Base-by-base conservation (phyloP, 2,329 filamentous ascomycete genomes). In the Cercospora citrullina region DNA sequence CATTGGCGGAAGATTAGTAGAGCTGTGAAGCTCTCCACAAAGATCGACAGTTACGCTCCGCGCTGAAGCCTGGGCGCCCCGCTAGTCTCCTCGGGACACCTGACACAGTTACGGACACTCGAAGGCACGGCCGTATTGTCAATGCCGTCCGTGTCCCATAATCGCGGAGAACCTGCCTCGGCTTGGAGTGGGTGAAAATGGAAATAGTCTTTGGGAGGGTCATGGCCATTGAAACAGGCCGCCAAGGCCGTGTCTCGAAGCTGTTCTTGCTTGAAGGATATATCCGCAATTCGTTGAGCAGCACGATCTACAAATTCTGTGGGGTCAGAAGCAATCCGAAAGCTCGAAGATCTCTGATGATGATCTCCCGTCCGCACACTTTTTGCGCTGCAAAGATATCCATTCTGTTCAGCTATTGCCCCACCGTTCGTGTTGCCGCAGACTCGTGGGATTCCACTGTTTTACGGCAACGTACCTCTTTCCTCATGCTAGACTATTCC, bases 1-100 rank as follows among this genome's bases (percentile, higher is more conserved):
- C 26, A 62, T 62, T 62, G 60, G 60, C 45, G 60, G 60, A 48
- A 39, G 48, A 62, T 51, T 62, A 53, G 60, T 10, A 10, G 42
- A 31, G 1, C 23, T 45, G 21, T 45, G 60, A 26, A 31, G 21
- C 60, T 62, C 60, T 62, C 60, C 60, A 18, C 59, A 61, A 26
- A 42, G 59, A 61, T 61, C 59, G 39, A 48, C 60, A 62, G 39
- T 39, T 45, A 48, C 60, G 39, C 39, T 26, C 23, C 60, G 18
- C 5, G 10, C 42, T 6, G 48, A 5, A 53, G 5, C 48, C 26
- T 53, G 48, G 18, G 21, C 21, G 23, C 48, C 48, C 48, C 48
- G 48, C 48, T 53, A 30, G 28, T 30, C 10, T 12, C 18, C 48
- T 28, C 23, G 21, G 9, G 5, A 53, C 21, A 53, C 48, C 48